Percentiles rank a stretch among this genome's conserved stretches.
phyloP scores from a whole-genome alignment of 257 asterid species.

The Ehretia macrophylla region DNA sequence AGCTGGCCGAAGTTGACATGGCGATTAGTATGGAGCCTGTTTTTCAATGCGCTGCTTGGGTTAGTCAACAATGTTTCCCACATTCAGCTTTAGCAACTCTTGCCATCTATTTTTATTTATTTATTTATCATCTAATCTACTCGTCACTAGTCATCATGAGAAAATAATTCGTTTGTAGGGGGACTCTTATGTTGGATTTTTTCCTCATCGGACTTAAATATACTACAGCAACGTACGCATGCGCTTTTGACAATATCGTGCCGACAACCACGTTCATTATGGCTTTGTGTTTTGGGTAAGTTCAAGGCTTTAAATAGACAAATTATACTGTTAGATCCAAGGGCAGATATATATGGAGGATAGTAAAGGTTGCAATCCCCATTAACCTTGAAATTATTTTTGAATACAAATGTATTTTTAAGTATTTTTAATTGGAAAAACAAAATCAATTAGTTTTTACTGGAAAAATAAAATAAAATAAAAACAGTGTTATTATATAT shows the following conservation, averaged over 20 bases:
- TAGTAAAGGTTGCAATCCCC: no score
- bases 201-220: constrained; percentile 66
- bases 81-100: no score
- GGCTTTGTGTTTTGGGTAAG: constrained; percentile 59
- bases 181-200: constrained; percentile 58
- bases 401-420: no score
- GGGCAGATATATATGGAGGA: no score
- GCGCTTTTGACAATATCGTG: constrained; percentile 69
- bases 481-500: no score
- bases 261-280: constrained; percentile 64
- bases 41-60: constrained; percentile 66
- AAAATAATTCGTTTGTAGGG: constrained; percentile 34
- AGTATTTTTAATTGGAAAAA: no score
- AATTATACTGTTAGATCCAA: no score
- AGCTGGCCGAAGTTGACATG: constrained; percentile 51
- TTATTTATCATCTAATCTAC: no score
- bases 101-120: no score
- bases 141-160: background rate
- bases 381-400: no score
- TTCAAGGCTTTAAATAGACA: background rate
- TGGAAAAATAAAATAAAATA: no score
- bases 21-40: constrained; percentile 43
- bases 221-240: constrained; percentile 66
- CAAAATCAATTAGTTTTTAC: no score
- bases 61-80: constrained; percentile 22